A percentile compares a stretch with the other conserved stretches of the same genome.
These are phyloP conservation scores for Pseudovirgaria hyperparasitica DNA, from an alignment of 2,329 filamentous ascomycete species.

Conservation along the genomic window DNA sequence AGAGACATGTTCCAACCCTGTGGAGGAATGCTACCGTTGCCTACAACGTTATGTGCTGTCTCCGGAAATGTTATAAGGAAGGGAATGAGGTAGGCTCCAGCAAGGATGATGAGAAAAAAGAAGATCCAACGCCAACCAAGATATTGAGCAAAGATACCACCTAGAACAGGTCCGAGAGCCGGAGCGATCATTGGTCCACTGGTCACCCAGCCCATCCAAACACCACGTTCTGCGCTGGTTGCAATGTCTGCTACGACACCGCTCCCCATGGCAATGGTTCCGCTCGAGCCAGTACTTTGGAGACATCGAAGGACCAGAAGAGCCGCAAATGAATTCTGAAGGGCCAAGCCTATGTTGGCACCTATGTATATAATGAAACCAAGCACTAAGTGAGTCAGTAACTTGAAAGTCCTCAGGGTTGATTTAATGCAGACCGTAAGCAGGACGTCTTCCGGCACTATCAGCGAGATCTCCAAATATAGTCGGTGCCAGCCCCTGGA, in stretches of 20 bases:
- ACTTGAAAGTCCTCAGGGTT: no score
- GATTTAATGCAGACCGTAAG: no score
- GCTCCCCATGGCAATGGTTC: conserved; percentile 57
- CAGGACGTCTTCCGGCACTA: conserved; percentile 32
- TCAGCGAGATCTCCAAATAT: conserved; percentile 35
- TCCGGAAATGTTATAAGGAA: conserved; percentile 28
- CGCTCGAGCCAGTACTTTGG: conserved; percentile 52
- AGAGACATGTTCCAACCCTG: conserved; percentile 16
- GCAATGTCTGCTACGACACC: conserved; percentile 63
- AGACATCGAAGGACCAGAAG: conserved; percentile 49
- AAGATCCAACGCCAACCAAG: conserved; percentile 28
- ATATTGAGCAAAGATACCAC: conserved; percentile 19
- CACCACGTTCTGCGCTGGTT: conserved; percentile 55
- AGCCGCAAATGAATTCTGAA: conserved; percentile 25
- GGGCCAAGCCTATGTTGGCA: conserved; percentile 20
- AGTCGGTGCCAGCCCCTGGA: conserved; percentile 37
- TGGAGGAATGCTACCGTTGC: conserved; percentile 13
- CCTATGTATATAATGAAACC: conserved; percentile 19
- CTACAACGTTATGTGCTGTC: conserved; percentile 21
- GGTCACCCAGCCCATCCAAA: conserved; percentile 57
- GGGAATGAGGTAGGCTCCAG: conserved; percentile 19
- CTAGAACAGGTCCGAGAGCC: conserved; percentile 22
- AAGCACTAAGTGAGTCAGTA: no score
- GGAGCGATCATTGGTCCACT: conserved; percentile 29
- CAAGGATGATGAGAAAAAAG: conserved; percentile 29